Evolutionary conservation across 345 rosid species (phyloP).

Genomic region (Rhizophora apiculata): DNA sequence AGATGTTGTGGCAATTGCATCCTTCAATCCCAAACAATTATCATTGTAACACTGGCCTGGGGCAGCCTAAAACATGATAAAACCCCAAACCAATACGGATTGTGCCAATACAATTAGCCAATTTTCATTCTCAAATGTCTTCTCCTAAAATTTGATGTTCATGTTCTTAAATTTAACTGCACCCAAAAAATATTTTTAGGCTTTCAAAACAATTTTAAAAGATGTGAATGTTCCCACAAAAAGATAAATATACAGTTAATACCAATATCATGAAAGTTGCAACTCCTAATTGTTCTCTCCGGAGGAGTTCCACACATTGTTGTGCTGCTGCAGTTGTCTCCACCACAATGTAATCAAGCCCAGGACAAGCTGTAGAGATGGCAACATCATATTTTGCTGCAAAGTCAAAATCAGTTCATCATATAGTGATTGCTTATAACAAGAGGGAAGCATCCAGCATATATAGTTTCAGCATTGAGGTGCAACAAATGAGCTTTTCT

Average conservation of each 20-base stretch:
- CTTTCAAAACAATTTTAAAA: neutral
- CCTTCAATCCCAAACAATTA: neutral
- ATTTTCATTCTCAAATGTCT: neutral
- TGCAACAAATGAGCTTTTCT: too few species aligned
- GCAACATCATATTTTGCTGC: constrained; percentile 98
- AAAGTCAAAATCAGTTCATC: constrained; percentile 16
- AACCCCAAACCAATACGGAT: neutral
- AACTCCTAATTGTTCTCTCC: constrained; percentile 85
- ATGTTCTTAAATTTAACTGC: neutral
- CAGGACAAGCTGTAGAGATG: constrained; percentile 89
- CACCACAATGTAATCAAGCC: constrained; percentile 91
- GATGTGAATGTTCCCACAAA: neutral
- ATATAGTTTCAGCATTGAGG: too few species aligned
- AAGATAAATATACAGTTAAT: constrained; percentile 15
- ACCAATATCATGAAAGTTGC: constrained; percentile 99
- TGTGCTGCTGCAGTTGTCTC: constrained; percentile 93
- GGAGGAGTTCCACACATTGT: constrained; percentile 87
- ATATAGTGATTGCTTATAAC: neutral
- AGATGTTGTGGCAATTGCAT: neutral
- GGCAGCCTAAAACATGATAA: neutral
- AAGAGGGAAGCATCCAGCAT: neutral
- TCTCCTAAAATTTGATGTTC: neutral
- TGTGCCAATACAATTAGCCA: neutral
- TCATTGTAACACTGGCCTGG: neutral
- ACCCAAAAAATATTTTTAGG: neutral